A percentile compares a stretch with the other conserved stretches of the same genome.
Conservation (phyloP, 148 eudicot genomes). For the Tetragonia tetragonoides region DNA sequence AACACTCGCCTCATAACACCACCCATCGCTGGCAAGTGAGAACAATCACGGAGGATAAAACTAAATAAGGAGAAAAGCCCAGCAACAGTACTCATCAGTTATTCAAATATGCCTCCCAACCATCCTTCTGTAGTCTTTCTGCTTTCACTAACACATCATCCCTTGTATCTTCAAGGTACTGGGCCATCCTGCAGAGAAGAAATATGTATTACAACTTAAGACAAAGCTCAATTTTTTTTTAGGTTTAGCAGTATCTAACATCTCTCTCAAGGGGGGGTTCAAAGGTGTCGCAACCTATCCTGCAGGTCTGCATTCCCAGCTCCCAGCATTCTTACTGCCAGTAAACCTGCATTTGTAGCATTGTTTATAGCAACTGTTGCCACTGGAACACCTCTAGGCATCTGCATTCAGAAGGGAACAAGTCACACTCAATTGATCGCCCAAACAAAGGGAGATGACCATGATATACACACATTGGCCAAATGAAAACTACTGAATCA, state of each 20-base stretch:
- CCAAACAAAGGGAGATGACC: neutral
- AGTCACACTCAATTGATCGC: neutral
- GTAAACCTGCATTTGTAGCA: conserved; percentile 87
- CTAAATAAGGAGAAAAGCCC: neutral
- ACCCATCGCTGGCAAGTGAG: neutral
- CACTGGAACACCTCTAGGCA: conserved; percentile 99
- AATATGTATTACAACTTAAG: neutral
- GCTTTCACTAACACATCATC: conserved; percentile 60
- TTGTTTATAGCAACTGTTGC: conserved; percentile 94
- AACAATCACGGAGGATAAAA: neutral
- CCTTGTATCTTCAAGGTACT: conserved; percentile 64
- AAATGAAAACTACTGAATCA: neutral
- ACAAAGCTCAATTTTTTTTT: neutral
- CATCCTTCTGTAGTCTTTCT: conserved; percentile 59
- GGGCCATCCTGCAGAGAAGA: conserved; percentile 56
- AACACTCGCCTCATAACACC: neutral
- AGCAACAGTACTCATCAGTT: conserved; percentile 9
- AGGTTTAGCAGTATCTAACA: neutral
- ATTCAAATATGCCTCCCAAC: conserved; percentile 70
- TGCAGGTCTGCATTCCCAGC: conserved; percentile 55
- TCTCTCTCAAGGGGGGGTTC: neutral
- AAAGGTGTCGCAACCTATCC: conserved; percentile 47
- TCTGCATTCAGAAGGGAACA: conserved; percentile 36
- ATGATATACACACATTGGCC: neutral
- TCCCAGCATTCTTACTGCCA: conserved; percentile 83